Base-by-base conservation (phyloP, 2,329 filamentous ascomycete species). In the Scedosporium dehoogii region DNA sequence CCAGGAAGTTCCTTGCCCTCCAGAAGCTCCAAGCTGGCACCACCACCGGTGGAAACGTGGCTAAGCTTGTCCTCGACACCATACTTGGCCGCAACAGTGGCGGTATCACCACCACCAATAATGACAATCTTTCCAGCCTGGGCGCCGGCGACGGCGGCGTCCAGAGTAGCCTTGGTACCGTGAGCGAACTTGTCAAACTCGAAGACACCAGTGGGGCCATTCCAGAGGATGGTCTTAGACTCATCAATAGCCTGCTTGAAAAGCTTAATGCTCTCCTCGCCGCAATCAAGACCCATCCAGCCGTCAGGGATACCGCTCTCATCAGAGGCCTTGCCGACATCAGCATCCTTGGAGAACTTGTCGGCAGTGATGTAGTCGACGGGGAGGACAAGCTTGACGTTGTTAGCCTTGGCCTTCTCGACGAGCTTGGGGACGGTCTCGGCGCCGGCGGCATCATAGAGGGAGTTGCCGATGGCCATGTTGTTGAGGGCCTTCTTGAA, bases 401-500 rank as follows among this genome's bases (percentile, higher is more conserved):
- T 88, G 84, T 97, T 90, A 81, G 88, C 87, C 88, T 96, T 92
- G 70, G 96, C 94, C 87, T 97, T 99, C 79, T 93, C 88, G 66
- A 96, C 84, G 67, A 99, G 85, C 70, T 90, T 81, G 65, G 83
- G 86, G 64, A 97, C 93, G 51, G 90, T 97, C 86, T 97, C 91
- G 82, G 89, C 85, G 69, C 94, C 94, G 60, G 88, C 88, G 81
- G 97, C 91, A 71, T 99, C 94, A 74, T 96, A 99, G 71, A 99
- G 84, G 60, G 83, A 94, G 81, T 87, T 87, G 65, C 94, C 94
- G 68, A 99, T 99, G 76, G 87, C 84, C 72, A 97, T 87, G 74
- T 85, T 82, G 79, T 97, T 85, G 63, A 97, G 85, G n/a, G 91
- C 93, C 86, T 99, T 99, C 85, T 97, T 97, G 86, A 99, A 99